phyloP scores from a whole-genome alignment of 805 yeast genomes.

The Ogataea pini region DNA sequence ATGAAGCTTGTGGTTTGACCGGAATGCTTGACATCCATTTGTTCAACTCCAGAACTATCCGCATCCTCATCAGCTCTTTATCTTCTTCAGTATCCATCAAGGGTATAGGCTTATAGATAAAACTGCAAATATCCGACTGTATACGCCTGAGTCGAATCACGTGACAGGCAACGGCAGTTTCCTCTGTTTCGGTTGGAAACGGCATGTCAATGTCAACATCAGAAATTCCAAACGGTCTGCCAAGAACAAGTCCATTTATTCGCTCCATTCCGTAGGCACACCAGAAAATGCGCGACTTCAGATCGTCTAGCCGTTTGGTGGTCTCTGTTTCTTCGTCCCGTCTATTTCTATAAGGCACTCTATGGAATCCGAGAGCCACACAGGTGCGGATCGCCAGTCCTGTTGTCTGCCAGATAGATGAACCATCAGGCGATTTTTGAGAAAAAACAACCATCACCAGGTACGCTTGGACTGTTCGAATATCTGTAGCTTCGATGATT shows the following conservation, averaged over 20 bases:
- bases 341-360: constrained; percentile 26
- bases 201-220: constrained; percentile 39
- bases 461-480: constrained; percentile 37
- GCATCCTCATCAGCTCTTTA: constrained; percentile 31
- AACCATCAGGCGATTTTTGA: constrained; percentile 38
- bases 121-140: constrained; percentile 36
- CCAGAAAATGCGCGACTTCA: constrained; percentile 34
- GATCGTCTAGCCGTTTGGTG: constrained; percentile 6
- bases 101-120: constrained; percentile 34
- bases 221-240: constrained; percentile 40
- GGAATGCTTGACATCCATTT: constrained; percentile 37
- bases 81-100: constrained; percentile 24
- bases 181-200: constrained; percentile 24
- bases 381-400: constrained; percentile 36
- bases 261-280: constrained; percentile 39
- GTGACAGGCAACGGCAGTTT: constrained; percentile 31
- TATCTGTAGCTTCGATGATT: constrained; percentile 24
- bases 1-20: constrained; percentile 24
- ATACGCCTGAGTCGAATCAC: constrained; percentile 36
- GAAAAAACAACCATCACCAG: constrained; percentile 35
- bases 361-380: constrained; percentile 30
- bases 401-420: constrained; percentile 35
- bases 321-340: constrained; percentile 5
- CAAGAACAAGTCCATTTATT: constrained; percentile 36
- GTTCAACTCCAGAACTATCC: constrained; percentile 35